These are phyloP conservation scores for Erodium moschatum DNA, from an alignment of 441 rosid species.

Conservation along the genomic window DNA sequence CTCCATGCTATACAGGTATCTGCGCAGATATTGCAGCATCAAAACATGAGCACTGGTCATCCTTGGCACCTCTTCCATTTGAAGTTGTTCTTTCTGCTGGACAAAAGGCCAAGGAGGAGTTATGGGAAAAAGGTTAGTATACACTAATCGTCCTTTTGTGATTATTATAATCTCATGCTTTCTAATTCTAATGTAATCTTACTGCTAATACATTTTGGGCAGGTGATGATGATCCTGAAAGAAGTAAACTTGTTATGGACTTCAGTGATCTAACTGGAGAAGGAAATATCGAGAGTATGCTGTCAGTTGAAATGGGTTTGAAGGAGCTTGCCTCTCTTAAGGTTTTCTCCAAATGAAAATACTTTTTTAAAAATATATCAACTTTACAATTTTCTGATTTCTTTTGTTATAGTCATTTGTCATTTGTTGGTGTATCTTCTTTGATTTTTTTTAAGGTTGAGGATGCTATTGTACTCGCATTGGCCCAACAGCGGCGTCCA, in stretches of 20 bases:
- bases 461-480: conserved; percentile 61
- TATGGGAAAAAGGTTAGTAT: conserved; percentile 68
- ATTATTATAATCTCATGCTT: background rate
- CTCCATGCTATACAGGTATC: background rate
- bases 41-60: conserved; percentile 8
- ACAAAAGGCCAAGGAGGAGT: conserved; percentile 17
- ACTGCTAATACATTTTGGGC: conserved; percentile 18
- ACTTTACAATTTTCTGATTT: background rate
- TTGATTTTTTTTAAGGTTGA: conserved; percentile 70
- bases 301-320: conserved; percentile 94
- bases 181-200: background rate
- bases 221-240: conserved; percentile 62
- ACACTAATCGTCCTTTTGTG: conserved; percentile 16
- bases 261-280: conserved; percentile 82
- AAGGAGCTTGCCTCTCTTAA: conserved; percentile 82
- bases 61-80: conserved; percentile 7
- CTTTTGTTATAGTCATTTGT: background rate
- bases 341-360: conserved; percentile 32
- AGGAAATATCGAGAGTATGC: conserved; percentile 95
- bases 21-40: conserved; percentile 6
- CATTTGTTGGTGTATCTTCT: background rate
- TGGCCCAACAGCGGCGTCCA: conserved; percentile 76
- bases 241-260: conserved; percentile 55
- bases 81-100: conserved; percentile 9
- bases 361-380: background rate